phyloP scores from a whole-genome alignment of 208 protist species.

The Leishmania tropica region DNA sequence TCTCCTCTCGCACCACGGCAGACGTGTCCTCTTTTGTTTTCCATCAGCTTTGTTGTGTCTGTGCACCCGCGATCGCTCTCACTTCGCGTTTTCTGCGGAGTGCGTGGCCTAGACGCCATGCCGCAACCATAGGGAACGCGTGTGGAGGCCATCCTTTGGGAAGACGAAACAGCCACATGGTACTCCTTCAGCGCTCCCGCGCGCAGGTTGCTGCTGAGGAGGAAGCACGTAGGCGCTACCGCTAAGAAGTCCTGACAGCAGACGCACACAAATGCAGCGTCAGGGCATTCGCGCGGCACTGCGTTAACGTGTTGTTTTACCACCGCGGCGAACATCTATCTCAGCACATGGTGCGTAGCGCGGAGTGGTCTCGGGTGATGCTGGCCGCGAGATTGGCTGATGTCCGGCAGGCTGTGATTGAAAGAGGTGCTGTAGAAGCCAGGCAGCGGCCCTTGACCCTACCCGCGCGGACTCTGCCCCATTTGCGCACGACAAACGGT shows the following conservation, averaged over 20 bases:
- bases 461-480: neutral
- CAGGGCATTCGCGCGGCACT: conserved; percentile 12
- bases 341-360: conserved; percentile 15
- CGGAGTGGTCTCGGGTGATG: conserved; percentile 8
- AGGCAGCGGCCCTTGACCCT: neutral
- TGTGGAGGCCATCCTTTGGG: neutral
- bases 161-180: neutral
- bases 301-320: conserved; percentile 18
- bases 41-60: neutral
- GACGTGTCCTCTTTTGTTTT: neutral
- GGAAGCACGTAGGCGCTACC: neutral
- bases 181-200: neutral
- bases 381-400: neutral
- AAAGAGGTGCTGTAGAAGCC: neutral
- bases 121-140: neutral
- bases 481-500: neutral
- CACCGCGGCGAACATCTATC: conserved; percentile 11
- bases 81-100: neutral
- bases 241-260: conserved; percentile 13
- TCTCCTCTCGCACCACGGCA: neutral
- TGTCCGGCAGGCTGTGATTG: neutral
- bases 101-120: neutral
- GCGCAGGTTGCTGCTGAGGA: neutral
- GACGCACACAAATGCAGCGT: conserved; percentile 20
- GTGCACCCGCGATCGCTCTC: too few relatives aligned